phyloP scores from a whole-genome alignment of 495 filamentous ascomycete species.

The Hypoxylon lienhwacheense region DNA sequence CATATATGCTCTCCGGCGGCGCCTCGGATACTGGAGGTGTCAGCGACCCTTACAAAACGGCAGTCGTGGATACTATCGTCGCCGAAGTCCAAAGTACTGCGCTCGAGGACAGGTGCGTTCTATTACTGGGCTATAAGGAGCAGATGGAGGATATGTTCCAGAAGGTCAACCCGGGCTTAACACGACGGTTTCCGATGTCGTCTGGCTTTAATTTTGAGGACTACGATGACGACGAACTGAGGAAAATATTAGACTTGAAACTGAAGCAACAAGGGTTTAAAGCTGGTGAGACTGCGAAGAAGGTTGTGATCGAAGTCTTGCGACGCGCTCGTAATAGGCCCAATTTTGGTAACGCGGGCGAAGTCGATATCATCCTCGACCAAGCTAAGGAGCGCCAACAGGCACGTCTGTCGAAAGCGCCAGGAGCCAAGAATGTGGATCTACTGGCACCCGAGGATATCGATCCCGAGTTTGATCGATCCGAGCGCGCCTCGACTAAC shows the following conservation, averaged over 20 bases:
- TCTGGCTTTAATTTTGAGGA: conserved; percentile 72
- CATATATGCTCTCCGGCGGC: conserved; percentile 64
- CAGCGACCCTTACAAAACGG: conserved; percentile 62
- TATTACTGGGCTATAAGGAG: conserved; percentile 77
- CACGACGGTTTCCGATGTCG: conserved; percentile 66
- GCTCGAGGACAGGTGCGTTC: conserved; percentile 75
- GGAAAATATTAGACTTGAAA: conserved; percentile 60
- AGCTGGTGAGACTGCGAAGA: conserved; percentile 45
- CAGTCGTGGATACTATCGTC: conserved; percentile 78
- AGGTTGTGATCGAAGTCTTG: conserved; percentile 55
- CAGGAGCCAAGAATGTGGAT: conserved; percentile 17
- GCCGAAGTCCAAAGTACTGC: conserved; percentile 77
- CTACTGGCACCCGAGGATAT: conserved; percentile 66
- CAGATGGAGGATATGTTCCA: conserved; percentile 78
- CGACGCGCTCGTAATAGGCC: conserved; percentile 56
- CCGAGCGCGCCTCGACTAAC: conserved; percentile 52
- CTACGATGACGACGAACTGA: conserved; percentile 62
- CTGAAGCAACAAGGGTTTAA: conserved; percentile 51
- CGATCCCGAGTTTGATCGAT: conserved; percentile 66
- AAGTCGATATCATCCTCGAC: conserved; percentile 67
- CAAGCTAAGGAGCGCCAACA: conserved; percentile 63
- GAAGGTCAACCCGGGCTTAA: conserved; percentile 75
- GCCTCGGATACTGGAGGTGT: conserved; percentile 55
- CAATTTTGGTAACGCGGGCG: conserved; percentile 64
- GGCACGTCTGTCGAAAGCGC: conserved; percentile 42